Base-by-base conservation (phyloP, 768 basidiomycete genomes). In the Tulasnella sp. region DNA sequence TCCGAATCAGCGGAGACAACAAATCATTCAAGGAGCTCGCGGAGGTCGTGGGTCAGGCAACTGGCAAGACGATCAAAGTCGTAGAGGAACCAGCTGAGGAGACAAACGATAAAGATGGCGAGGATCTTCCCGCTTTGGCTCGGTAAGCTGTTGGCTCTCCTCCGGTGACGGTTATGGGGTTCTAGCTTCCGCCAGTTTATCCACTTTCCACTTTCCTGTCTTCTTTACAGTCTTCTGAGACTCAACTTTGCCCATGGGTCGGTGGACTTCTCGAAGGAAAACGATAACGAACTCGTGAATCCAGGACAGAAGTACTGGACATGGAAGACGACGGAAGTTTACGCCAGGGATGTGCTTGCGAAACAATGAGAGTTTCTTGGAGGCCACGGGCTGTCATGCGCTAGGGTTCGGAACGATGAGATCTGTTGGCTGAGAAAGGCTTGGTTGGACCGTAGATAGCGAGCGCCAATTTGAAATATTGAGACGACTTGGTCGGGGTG, bases 211-310 rank as follows among this genome's bases (percentile, higher is more conserved):
- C n/a, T n/a, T n/a, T n/a, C n/a, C n/a, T 10, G 8, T 12, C 64
- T 63, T 51, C 53, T 15, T 7, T 38, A 5, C 15, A 38, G 15
- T 7, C 5, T 38, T 5, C 34, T 38, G 34, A 15, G 34, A 15
- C 34, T 38, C 34, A 38, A 38, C 34, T 7, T 38, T 15, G 66
- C 59, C 4, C 62, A 66, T 52, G 66, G 63, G 3, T 51, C 53
- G 53, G 5, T 63, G 4, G 63, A 68, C 60, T 66, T 58, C 29
- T 60, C 63, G 19, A 34, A 27, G 9, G 48, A 61, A 24, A 66
- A 66, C 45, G 42, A 53, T 25, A 65, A 68, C 49, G 67, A 68
- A 27, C 59, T 67, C 9, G 62, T 67, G 11, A 68, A 68, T 58
- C 67, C 66, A 0, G 60, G 55, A 10, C 38, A 67, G 59, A 56